Evolutionary conservation across 2,329 filamentous ascomycete species (phyloP).

Genomic region (Tolypocladium ophioglossoides): DNA sequence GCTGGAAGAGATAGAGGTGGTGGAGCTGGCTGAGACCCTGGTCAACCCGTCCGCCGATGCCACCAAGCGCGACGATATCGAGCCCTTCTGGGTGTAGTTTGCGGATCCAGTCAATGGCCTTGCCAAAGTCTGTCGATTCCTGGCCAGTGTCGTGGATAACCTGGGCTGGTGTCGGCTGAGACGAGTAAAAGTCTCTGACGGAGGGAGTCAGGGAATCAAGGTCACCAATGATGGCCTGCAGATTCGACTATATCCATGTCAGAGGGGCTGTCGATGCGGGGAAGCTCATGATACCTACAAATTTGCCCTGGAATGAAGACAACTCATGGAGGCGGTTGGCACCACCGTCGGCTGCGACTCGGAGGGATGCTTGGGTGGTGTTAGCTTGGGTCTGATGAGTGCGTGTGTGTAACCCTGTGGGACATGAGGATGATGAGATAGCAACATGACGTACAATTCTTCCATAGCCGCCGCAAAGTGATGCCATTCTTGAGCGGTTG

Average conservation of each 20-base stretch:
- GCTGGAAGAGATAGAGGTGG: slow-evolving; percentile 61
- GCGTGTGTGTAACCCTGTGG: not conserved
- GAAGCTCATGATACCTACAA: slow-evolving; percentile 20
- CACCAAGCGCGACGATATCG: slow-evolving; percentile 73
- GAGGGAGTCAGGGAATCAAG: slow-evolving; percentile 68
- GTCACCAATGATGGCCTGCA: slow-evolving; percentile 75
- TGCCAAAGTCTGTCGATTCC: slow-evolving; percentile 83
- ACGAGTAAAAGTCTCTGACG: slow-evolving; percentile 56
- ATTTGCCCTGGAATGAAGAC: slow-evolving; percentile 29
- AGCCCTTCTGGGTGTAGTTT: slow-evolving; percentile 20
- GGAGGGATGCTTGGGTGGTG: slow-evolving; percentile 41
- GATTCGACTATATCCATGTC: slow-evolving; percentile 33
- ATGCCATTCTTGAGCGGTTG: slow-evolving; percentile 36
- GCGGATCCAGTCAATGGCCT: slow-evolving; percentile 57
- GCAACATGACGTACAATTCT: slow-evolving; percentile 28
- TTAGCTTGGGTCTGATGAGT: not conserved
- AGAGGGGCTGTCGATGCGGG: not conserved
- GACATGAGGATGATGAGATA: not conserved
- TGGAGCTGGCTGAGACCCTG: slow-evolving; percentile 85
- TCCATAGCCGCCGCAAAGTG: slow-evolving; percentile 39
- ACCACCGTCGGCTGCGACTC: slow-evolving; percentile 82
- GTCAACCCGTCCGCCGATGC: slow-evolving; percentile 82
- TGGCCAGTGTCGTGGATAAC: slow-evolving; percentile 70
- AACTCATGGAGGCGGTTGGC: slow-evolving; percentile 61
- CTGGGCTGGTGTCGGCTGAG: slow-evolving; percentile 35